These are phyloP conservation scores for Oehlia diaphana DNA, from an alignment of 192 early-diverging fungal genomes.

Conservation along the genomic window DNA sequence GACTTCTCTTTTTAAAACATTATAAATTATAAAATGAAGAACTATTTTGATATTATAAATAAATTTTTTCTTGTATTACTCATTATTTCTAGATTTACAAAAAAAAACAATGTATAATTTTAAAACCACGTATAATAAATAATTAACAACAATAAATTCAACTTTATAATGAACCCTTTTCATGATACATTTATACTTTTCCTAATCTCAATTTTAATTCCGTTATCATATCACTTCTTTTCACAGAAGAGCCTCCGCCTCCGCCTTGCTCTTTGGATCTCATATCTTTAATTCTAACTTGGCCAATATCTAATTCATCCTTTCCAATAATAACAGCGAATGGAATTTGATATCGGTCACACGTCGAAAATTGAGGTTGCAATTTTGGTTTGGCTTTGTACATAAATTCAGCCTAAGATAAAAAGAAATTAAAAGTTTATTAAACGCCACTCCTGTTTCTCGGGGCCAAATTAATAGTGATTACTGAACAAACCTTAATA, in stretches of 20 bases:
- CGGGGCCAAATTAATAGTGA: not conserved
- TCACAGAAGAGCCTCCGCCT: slow-evolving; percentile 55
- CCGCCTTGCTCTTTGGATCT: slow-evolving; percentile 55
- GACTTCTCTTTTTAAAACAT: no score
- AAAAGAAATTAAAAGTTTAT: not conserved
- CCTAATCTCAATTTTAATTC: slow-evolving; percentile 59
- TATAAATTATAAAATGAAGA: no score
- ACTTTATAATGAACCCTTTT: no score
- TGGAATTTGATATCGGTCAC: slow-evolving; percentile 87
- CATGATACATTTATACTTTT: slow-evolving; percentile 18
- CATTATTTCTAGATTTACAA: no score
- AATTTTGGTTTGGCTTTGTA: slow-evolving; percentile 91
- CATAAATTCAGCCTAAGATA: slow-evolving; percentile 72
- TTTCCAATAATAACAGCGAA: slow-evolving; percentile 86
- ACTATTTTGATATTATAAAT: no score
- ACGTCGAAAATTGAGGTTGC: slow-evolving; percentile 74
- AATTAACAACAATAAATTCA: no score
- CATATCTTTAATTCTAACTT: slow-evolving; percentile 92
- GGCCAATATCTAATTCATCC: slow-evolving; percentile 74
- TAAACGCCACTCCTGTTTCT: no score
- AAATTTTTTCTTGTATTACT: no score
- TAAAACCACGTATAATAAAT: no score
- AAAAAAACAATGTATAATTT: no score
- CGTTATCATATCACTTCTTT: slow-evolving; percentile 60
- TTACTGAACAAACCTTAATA: slow-evolving; percentile 51